Evolutionary conservation across 306 rosid genomes (phyloP).

Genomic region (Vicia faba): DNA sequence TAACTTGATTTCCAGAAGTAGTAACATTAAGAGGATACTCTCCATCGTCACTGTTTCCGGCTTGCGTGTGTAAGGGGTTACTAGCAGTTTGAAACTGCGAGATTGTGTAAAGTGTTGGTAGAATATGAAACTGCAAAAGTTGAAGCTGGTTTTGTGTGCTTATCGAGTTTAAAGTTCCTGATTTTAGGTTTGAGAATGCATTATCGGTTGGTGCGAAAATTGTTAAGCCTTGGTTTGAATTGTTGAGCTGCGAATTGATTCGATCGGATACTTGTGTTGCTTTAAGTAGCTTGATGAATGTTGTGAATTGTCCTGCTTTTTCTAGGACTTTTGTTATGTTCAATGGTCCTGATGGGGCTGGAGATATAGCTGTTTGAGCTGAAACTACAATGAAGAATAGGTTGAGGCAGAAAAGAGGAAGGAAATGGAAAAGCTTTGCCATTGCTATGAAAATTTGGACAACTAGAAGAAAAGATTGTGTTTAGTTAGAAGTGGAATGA

Average conservation of each 20-base stretch:
- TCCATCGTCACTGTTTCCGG: conserved; percentile 72
- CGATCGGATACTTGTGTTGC: conserved; percentile 64
- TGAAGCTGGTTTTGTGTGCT: conserved; percentile 69
- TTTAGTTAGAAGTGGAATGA: conserved; percentile 30
- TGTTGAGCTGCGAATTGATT: conserved; percentile 75
- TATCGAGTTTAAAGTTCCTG: conserved; percentile 75
- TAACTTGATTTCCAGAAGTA: conserved; percentile 80
- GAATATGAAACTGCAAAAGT: conserved; percentile 70
- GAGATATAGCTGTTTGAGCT: conserved; percentile 53
- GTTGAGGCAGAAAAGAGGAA: conserved; percentile 22
- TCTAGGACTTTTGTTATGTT: conserved; percentile 72
- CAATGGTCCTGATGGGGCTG: conserved; percentile 68
- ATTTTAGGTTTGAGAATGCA: conserved; percentile 65
- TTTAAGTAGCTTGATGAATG: conserved; percentile 67
- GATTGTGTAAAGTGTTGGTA: conserved; percentile 57
- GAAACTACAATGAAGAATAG: conserved; percentile 3
- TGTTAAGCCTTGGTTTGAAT: conserved; percentile 82
- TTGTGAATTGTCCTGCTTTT: conserved; percentile 89
- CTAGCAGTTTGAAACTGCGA: conserved; percentile 83
- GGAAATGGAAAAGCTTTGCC: conserved; percentile 38
- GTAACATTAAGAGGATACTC: conserved; percentile 84
- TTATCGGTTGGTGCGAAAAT: conserved; percentile 90
- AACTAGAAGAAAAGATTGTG: background rate
- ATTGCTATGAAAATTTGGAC: conserved; percentile 1
- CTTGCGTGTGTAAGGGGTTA: conserved; percentile 88